Conservation (phyloP, 2,329 filamentous ascomycete genomes). For the Pseudogymnoascus sp. region DNA sequence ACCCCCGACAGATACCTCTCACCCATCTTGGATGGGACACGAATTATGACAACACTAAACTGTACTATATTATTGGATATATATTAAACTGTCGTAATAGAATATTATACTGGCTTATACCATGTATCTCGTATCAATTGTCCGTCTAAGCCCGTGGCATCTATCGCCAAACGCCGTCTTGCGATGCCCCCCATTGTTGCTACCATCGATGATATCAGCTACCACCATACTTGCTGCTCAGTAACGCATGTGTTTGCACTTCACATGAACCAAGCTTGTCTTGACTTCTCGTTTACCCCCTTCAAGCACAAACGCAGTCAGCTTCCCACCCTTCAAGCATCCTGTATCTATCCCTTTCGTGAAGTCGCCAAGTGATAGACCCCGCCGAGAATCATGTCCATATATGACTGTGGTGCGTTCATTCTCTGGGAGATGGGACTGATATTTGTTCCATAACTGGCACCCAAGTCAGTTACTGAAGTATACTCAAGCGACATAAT, state of each 20-base stretch:
- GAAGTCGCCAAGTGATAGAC: slow-evolving; percentile 59
- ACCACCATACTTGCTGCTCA: background rate
- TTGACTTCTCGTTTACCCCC: slow-evolving; percentile 34
- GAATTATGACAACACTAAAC: slow-evolving; percentile 2
- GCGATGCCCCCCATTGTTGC: background rate
- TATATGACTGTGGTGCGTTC: slow-evolving; percentile 65
- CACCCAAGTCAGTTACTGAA: slow-evolving; percentile 14
- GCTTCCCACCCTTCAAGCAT: slow-evolving; percentile 65
- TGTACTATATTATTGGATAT: background rate
- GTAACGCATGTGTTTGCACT: slow-evolving; percentile 16
- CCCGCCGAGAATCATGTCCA: slow-evolving; percentile 72
- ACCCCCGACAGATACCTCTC: background rate
- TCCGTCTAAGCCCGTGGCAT: background rate
- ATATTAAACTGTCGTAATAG: background rate
- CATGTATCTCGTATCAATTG: background rate
- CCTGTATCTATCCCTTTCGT: slow-evolving; percentile 80
- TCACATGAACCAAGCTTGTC: slow-evolving; percentile 24
- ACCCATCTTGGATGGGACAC: background rate
- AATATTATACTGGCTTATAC: background rate
- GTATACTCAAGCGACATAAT: background rate
- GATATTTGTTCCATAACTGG: slow-evolving; percentile 47
- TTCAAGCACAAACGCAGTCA: slow-evolving; percentile 72
- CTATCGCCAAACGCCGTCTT: background rate
- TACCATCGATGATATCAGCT: background rate
- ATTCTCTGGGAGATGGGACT: slow-evolving; percentile 30